phyloP scores from a whole-genome alignment of 2,329 filamentous ascomycete species.

The Apiospora kogelbergensis region DNA sequence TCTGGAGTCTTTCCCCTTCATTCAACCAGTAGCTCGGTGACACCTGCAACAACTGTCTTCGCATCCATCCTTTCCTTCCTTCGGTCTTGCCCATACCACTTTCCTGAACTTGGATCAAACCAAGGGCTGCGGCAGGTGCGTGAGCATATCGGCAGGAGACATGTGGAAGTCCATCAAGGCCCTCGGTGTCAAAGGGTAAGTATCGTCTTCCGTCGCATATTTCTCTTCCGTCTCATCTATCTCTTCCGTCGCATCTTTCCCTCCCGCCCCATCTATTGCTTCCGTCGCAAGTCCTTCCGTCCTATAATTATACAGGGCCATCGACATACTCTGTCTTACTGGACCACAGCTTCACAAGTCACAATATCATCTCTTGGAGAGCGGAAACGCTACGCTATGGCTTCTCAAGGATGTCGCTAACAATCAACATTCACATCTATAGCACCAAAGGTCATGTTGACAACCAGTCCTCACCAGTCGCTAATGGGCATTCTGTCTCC shows the following conservation, averaged over 20 bases:
- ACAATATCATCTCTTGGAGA: not conserved
- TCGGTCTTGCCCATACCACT: not conserved
- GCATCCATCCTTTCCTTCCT: not conserved
- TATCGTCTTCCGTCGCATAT: not conserved
- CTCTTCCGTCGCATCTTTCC: not conserved
- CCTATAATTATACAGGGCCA: not conserved
- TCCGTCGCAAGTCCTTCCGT: not conserved
- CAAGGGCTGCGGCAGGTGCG: not conserved
- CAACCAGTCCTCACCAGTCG: not conserved
- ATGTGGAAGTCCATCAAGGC: conserved; percentile 13
- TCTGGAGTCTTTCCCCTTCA: not conserved
- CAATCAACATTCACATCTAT: not conserved
- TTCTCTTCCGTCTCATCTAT: not conserved
- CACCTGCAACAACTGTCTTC: not conserved
- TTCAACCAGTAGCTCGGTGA: not conserved
- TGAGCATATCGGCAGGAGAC: not conserved
- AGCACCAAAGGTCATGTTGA: not conserved
- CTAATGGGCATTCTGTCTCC: conserved; percentile 17
- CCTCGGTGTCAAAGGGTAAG: conserved; percentile 12
- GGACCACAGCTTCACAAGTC: not conserved
- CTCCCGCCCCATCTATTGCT: not conserved
- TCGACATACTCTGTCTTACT: not conserved
- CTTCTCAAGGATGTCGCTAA: not conserved
- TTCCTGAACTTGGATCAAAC: not conserved
- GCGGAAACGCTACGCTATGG: not conserved